phyloP scores from a whole-genome alignment of 352 stramenopile species.

The Pythium scleroteichum region DNA sequence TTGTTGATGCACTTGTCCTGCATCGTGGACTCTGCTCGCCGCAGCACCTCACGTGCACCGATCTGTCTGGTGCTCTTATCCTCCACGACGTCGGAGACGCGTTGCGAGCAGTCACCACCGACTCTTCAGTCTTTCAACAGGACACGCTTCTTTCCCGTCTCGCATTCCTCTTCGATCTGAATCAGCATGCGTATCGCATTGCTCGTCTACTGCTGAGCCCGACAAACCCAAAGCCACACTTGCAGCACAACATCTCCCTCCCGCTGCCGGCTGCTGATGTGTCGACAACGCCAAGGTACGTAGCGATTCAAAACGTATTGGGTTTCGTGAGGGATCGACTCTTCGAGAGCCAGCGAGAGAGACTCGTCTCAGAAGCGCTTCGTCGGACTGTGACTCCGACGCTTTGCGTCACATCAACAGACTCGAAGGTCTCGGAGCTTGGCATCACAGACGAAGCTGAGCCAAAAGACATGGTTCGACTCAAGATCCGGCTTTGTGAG shows the following conservation, averaged over 20 bases:
- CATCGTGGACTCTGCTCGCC: conserved; percentile 11
- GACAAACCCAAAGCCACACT: background rate
- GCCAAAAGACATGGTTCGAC: conserved; percentile 5
- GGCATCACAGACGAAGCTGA: background rate
- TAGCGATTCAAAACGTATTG: too few relatives aligned
- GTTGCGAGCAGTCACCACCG: background rate
- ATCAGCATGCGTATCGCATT: conserved; percentile 42
- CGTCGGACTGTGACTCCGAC: conserved; percentile 16
- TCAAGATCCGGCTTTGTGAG: background rate
- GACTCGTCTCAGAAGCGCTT: conserved; percentile 16
- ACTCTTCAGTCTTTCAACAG: background rate
- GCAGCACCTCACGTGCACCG: conserved; percentile 15
- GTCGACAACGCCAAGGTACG: too few relatives aligned
- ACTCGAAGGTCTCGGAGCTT: conserved; percentile 14
- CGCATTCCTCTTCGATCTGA: conserved; percentile 43
- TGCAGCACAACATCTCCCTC: conserved; percentile 13
- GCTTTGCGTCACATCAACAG: background rate
- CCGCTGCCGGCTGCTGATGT: too few relatives aligned
- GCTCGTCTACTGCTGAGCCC: conserved; percentile 35
- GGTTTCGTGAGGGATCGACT: background rate
- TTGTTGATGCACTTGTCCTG: conserved; percentile 17
- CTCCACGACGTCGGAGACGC: conserved; percentile 23
- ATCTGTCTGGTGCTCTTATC: conserved; percentile 19
- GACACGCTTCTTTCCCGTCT: conserved; percentile 33
- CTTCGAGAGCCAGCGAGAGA: conserved; percentile 20